Evolutionary conservation across 2,329 filamentous ascomycete species (phyloP).

Genomic region (Purpureocillium lavendulum): DNA sequence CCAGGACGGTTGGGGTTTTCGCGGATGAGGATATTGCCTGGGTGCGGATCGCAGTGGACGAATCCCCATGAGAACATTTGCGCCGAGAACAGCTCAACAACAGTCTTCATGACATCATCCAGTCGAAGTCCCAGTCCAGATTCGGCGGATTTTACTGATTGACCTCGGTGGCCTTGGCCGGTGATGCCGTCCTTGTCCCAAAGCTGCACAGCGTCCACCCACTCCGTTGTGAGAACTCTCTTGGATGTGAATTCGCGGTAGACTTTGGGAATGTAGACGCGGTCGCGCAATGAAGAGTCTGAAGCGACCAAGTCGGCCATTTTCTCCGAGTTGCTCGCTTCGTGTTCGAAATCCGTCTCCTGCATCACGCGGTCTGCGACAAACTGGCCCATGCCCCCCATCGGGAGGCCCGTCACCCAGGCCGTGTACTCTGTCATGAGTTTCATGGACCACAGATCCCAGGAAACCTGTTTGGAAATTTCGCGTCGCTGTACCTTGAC

Average conservation of each 20-base stretch:
- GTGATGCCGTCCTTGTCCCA: conserved; percentile 60
- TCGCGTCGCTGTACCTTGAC: conserved; percentile 64
- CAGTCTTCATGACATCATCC: conserved; percentile 59
- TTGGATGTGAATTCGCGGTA: conserved; percentile 50
- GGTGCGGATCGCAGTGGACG: conserved; percentile 63
- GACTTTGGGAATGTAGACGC: conserved; percentile 59
- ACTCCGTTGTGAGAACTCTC: conserved; percentile 62
- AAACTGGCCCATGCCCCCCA: conserved; percentile 58
- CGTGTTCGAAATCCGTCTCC: conserved; percentile 61
- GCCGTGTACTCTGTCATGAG: conserved; percentile 17
- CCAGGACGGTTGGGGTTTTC: conserved; percentile 36
- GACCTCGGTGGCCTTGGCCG: conserved; percentile 6
- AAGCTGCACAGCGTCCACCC: conserved; percentile 59
- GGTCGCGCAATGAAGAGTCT: conserved; percentile 49
- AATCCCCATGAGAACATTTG: conserved; percentile 66
- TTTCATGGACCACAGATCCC: conserved; percentile 64
- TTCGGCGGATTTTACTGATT: too few relatives aligned
- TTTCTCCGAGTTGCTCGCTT: conserved; percentile 53
- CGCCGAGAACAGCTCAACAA: conserved; percentile 59
- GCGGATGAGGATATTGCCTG: conserved; percentile 58
- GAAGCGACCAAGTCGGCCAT: conserved; percentile 47
- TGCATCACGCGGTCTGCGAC: conserved; percentile 56
- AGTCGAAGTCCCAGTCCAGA: conserved; percentile 50
- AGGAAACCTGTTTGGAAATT: conserved; percentile 55
- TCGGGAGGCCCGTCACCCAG: conserved; percentile 49